Base-by-base conservation (phyloP, 2,329 filamentous ascomycete genomes). In the Fusarium sterilihyphosum region DNA sequence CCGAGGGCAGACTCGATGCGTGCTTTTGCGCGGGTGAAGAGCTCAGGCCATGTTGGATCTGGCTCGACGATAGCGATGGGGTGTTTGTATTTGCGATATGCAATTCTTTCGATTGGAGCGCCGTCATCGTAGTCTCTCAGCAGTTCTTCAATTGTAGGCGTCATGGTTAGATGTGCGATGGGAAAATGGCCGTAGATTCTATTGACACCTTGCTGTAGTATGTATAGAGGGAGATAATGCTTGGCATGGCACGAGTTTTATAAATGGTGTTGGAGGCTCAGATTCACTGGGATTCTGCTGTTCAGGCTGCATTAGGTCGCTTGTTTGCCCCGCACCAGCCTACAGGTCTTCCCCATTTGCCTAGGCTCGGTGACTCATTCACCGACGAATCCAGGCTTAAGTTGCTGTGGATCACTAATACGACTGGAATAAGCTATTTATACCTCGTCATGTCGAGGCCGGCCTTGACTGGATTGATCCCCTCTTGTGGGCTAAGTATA, bases 1-100 rank as follows among this genome's bases (percentile, higher is more conserved):
- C 81, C 82, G 8, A 86, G 78, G 2, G 83, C 84, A 3, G 73
- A 68, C 22, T 74, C 47, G 54, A 86, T 84, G 54, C 80, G 80
- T 8, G 76, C 61, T 62, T 80, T 81, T 67, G 82, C 71, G 3
- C 60, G 59, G 35, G 74, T 61, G 56, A 83, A 86, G 3, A 69
- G 63, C 8, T 71, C 37, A 1, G 82, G 83, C 84, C 85, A 86
- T 14, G 75, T 57, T 8, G 82, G 78, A 56, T 85, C 79, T 3
- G 82, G 79, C 10, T 83, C 82, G 18, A 82, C 79, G 18, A 86
- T 83, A 22, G 76, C 70, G 10, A 83, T 69, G 1, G 74, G 64
- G 2, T 58, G 65, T 11, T 73, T 67, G 49, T 61, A 29, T 44
- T 76, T 80, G 60, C 80, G 81, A 18, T 41, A 29, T 2, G 79